These are phyloP conservation scores for Lepidopterella palustris DNA, from an alignment of 495 filamentous ascomycete genomes.

Conservation along the genomic window DNA sequence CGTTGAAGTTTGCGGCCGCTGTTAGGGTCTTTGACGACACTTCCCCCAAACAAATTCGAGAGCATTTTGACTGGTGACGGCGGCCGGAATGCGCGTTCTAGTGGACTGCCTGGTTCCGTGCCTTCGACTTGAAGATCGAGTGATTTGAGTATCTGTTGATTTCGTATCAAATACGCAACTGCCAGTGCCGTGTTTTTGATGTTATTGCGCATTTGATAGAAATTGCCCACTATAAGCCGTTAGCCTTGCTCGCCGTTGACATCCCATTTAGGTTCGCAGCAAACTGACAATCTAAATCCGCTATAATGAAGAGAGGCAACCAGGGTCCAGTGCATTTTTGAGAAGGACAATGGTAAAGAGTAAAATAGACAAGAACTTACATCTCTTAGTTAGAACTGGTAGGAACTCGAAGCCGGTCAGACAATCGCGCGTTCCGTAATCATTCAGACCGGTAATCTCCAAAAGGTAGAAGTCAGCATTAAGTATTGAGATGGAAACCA, in stretches of 20 bases:
- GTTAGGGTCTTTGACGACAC: slow-evolving; percentile 29
- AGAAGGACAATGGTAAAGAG: neutral
- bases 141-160: slow-evolving; percentile 67
- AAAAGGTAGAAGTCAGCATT: slow-evolving; percentile 47
- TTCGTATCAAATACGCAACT: slow-evolving; percentile 54
- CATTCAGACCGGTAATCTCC: slow-evolving; percentile 56
- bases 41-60: slow-evolving; percentile 65
- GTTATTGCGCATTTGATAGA: slow-evolving; percentile 62
- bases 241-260: neutral
- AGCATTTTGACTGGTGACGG: slow-evolving; percentile 87
- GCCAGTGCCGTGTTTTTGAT: slow-evolving; percentile 62
- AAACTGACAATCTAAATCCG: too few species aligned
- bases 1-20: slow-evolving; percentile 27
- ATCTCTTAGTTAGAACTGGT: slow-evolving; percentile 58
- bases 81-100: slow-evolving; percentile 55
- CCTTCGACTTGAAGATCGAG: slow-evolving; percentile 49
- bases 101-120: slow-evolving; percentile 53
- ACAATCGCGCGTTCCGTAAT: slow-evolving; percentile 58
- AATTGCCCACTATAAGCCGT: slow-evolving; percentile 46
- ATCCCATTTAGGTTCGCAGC: neutral
- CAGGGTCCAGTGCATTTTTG: too few species aligned
- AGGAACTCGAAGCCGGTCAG: slow-evolving; percentile 61
- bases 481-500: slow-evolving; percentile 44
- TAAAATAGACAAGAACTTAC: slow-evolving; percentile 42
- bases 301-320: too few species aligned